Evolutionary conservation across 1,139 yeast species (phyloP).

Genomic region (Chernovozyma sophiae-reginae): DNA sequence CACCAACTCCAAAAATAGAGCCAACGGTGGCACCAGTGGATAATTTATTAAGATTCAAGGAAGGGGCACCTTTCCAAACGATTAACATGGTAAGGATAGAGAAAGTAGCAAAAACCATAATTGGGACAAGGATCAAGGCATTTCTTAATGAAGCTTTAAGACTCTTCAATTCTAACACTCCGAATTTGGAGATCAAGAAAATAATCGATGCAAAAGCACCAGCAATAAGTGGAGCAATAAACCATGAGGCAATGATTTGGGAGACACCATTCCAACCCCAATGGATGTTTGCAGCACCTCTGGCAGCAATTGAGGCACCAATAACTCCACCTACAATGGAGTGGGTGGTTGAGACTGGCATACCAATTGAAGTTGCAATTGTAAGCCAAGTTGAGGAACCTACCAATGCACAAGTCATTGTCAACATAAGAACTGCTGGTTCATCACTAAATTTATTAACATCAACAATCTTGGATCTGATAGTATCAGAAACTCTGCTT

Average conservation of each 20-base stretch:
- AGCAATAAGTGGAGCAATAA: slow-evolving; percentile 72
- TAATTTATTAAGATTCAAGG: slow-evolving; percentile 50
- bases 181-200: slow-evolving; percentile 56
- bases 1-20: slow-evolving; percentile 62
- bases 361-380: slow-evolving; percentile 61
- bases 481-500: slow-evolving; percentile 65
- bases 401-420: slow-evolving; percentile 71
- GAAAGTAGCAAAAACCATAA: slow-evolving; percentile 58
- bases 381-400: slow-evolving; percentile 76
- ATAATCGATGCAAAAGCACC: slow-evolving; percentile 58
- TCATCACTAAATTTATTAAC: slow-evolving; percentile 43
- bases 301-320: slow-evolving; percentile 74
- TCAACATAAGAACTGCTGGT: slow-evolving; percentile 69
- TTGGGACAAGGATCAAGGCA: slow-evolving; percentile 57
- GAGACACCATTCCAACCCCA: slow-evolving; percentile 81
- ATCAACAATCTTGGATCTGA: slow-evolving; percentile 58
- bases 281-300: slow-evolving; percentile 49
- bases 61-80: slow-evolving; percentile 74
- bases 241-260: slow-evolving; percentile 77
- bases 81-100: slow-evolving; percentile 58
- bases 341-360: slow-evolving; percentile 80
- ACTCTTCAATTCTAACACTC: slow-evolving; percentile 57
- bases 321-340: slow-evolving; percentile 75
- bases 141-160: slow-evolving; percentile 40
- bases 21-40: slow-evolving; percentile 49